Percentiles rank a stretch among this genome's conserved stretches.
Conservation (phyloP, 495 filamentous ascomycete genomes). For the Penicillium canescens region DNA sequence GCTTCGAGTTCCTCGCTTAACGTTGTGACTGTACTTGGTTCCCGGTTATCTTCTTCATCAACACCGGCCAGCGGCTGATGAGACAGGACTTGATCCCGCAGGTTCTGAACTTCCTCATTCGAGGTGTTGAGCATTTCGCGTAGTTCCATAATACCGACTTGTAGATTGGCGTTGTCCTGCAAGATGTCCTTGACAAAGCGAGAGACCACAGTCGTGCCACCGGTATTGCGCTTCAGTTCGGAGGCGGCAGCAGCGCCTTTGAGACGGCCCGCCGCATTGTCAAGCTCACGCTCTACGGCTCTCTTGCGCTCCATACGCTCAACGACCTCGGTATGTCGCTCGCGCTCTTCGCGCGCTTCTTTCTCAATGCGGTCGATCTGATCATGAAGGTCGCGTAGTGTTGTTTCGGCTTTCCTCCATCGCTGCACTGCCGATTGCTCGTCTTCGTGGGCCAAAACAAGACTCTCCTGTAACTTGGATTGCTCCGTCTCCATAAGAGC, state of each 20-base stretch:
- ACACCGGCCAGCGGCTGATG: slow-evolving; percentile 66
- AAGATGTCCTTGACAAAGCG: slow-evolving; percentile 95
- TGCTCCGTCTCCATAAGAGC: slow-evolving; percentile 79
- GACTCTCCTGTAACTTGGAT: slow-evolving; percentile 61
- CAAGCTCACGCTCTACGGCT: slow-evolving; percentile 72
- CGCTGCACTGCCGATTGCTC: slow-evolving; percentile 73
- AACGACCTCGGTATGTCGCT: slow-evolving; percentile 78
- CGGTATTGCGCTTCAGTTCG: slow-evolving; percentile 54
- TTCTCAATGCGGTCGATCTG: slow-evolving; percentile 87
- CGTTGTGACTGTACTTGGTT: slow-evolving; percentile 37
- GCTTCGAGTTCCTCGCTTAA: slow-evolving; percentile 69
- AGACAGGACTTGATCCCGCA: slow-evolving; percentile 79
- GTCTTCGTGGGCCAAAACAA: slow-evolving; percentile 66
- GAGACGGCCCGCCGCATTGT: slow-evolving; percentile 71
- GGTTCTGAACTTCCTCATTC: slow-evolving; percentile 87
- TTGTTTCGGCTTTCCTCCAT: slow-evolving; percentile 80
- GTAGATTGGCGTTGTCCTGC: slow-evolving; percentile 91
- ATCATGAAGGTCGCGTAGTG: slow-evolving; percentile 71
- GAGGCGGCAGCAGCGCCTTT: slow-evolving; percentile 75
- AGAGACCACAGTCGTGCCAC: slow-evolving; percentile 69
- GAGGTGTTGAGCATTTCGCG: slow-evolving; percentile 88
- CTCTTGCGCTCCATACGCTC: slow-evolving; percentile 76
- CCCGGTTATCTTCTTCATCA: slow-evolving; percentile 24
- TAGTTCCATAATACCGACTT: slow-evolving; percentile 85
- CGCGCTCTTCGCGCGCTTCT: slow-evolving; percentile 79